These are phyloP conservation scores for Cercospora sesami DNA, from an alignment of 2,329 filamentous ascomycete genomes.

Conservation along the genomic window DNA sequence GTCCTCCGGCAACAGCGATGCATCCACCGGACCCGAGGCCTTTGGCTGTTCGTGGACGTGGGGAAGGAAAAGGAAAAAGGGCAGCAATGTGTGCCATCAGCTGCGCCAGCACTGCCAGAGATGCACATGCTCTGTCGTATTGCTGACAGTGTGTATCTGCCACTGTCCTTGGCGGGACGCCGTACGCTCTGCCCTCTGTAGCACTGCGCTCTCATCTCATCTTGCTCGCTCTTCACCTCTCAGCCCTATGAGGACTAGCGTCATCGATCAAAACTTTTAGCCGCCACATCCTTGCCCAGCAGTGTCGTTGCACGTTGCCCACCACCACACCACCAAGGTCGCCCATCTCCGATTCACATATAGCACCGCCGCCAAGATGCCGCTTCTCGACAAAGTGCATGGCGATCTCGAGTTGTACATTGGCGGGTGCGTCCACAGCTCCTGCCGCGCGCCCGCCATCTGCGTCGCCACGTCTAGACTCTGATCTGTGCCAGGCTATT, in stretches of 20 bases:
- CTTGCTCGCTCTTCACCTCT: neutral
- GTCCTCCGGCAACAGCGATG: neutral
- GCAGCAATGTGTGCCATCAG: neutral
- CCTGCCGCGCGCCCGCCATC: conserved; percentile 14
- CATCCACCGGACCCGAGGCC: conserved; percentile 3
- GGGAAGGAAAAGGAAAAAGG: neutral
- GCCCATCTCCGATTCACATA: conserved; percentile 10
- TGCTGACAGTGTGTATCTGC: neutral
- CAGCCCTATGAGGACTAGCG: neutral
- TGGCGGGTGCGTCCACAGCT: conserved; percentile 63
- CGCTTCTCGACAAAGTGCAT: conserved; percentile 64
- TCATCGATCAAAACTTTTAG: neutral
- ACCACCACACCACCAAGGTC: neutral
- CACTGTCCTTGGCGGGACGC: neutral
- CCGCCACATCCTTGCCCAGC: conserved; percentile 1
- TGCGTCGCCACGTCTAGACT: conserved; percentile 26
- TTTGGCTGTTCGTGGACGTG: neutral
- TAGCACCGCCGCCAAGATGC: conserved; percentile 46
- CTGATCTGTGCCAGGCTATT: conserved; percentile 63
- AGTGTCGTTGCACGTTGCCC: neutral
- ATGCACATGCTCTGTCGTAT: neutral
- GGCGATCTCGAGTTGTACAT: conserved; percentile 73
- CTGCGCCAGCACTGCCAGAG: neutral
- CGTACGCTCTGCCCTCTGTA: neutral
- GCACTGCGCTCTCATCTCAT: neutral